Base-by-base conservation (phyloP, 176 grass and related monocot species). In the Avena eriantha region DNA sequence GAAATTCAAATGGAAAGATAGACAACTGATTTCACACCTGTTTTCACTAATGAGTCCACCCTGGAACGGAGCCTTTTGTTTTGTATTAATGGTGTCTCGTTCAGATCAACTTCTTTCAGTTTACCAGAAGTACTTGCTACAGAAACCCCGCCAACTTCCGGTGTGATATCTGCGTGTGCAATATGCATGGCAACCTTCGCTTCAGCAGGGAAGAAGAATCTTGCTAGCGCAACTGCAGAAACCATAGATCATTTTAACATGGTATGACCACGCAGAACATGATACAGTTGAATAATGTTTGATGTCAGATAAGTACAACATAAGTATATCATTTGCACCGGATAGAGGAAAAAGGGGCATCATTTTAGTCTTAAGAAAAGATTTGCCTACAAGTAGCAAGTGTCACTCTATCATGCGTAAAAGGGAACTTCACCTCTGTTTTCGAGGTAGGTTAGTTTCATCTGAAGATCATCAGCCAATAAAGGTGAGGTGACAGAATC, bases 361-460 rank as follows among this genome's bases (percentile, higher is more conserved):
- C 59, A 59, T 68, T 58, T 67, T 10, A 76, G 21, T 76, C 31
- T 76, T 76, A 3, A 58, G 7, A 56, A 83, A 74, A 34, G 10
- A 39, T 12, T 46, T 29, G 45, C 49, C 31, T 79, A 80, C 35
- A 80, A 77, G 31, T 35, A 67, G 64, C 64, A 67, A 34, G 22
- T 63, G 43, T 34, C 19, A 76, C 45, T 77, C 4, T 80, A 51
- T 58, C 48, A 75, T 85, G 77, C 82, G 85, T 63, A 46, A 22
- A 71, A 64, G 51, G 41, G 17, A 16, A 81, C 21, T 76, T 81
- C 18, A 99, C 97, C 97, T 99, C 97, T 96, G 48, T 97, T 97
- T 97, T 99, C 97, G 69, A 99, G 85, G 89, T 99, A 99, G 66
- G 89, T 51, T 89, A 95, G 92, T 45, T 96, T 99, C 97, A 94